These are phyloP conservation scores for Pestalotiopsis sp. DNA, from an alignment of 2,329 filamentous ascomycete species.

Conservation along the genomic window DNA sequence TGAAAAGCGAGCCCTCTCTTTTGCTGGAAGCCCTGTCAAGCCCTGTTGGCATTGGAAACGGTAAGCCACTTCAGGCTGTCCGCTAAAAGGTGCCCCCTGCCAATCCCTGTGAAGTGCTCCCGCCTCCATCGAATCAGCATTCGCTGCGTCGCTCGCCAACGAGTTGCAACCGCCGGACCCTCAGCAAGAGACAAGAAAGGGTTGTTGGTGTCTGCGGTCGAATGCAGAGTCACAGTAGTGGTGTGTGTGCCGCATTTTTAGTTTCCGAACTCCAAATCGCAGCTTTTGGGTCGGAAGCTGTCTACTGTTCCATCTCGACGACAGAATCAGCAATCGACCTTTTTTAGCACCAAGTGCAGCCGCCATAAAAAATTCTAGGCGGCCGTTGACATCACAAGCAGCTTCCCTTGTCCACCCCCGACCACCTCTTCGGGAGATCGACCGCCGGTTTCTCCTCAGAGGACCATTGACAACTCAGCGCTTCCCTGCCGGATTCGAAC, in stretches of 20 bases:
- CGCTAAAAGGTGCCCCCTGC: slow-evolving; percentile 1
- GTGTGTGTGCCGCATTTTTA: not conserved
- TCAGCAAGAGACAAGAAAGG: not conserved
- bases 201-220: not conserved
- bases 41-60: not conserved
- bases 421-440: slow-evolving; percentile 8
- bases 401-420: not conserved
- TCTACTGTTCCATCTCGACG: not conserved
- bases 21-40: not conserved
- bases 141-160: slow-evolving; percentile 32
- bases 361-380: not conserved
- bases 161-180: slow-evolving; percentile 28
- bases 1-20: not conserved
- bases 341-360: not conserved
- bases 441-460: not conserved
- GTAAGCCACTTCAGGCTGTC: not conserved
- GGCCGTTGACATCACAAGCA: slow-evolving; percentile 3
- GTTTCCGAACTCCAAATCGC: not conserved
- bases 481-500: slow-evolving; percentile 11
- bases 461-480: not conserved
- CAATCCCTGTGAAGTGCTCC: slow-evolving; percentile 11
- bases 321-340: not conserved
- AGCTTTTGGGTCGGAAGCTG: not conserved
- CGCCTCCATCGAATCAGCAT: slow-evolving; percentile 29
- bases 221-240: slow-evolving; percentile 2